Base-by-base conservation (phyloP, 345 rosid genomes). In the Anacardium occidentale region DNA sequence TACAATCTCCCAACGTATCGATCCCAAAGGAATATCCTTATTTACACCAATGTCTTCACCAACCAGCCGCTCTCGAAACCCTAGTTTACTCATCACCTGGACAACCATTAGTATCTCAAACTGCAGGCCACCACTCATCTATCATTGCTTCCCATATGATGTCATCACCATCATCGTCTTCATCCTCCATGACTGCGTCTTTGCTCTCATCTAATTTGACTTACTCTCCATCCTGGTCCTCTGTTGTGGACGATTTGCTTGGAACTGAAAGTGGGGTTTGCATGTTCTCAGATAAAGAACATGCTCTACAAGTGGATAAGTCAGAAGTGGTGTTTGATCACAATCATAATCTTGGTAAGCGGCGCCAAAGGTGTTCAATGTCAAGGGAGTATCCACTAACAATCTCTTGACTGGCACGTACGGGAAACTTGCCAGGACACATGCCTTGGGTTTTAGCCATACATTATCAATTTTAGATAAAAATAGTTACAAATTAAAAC, bases 381-480 rank as follows among this genome's bases (percentile, higher is more conserved):
- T 51, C 15, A 55, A 74, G 57, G 60, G 79, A 72, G 50, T 85
- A 74, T 44, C 90, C 93, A 15, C 90, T 88, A 26, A 71, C 81
- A 15, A 82, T 88, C 34, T 83, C 86, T 6, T 59, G 69, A 12
- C 77, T 86, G 14, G 83, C 87, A 32, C 76, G 78, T 15, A 85
- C 85, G 0, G 86, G 74, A 47, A 82, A 84, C 60, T 62, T 76
- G 70, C 76, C 71, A 0, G 69, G 83, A 24, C 84, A 68, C 29
- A 82, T 79, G 84, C 83, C 86, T 29, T 82, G 90, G 89, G 73
- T 74, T 62, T 63, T 86, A 2, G 68, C 66, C 2, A 78, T 86
- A 51, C 67, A 78, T 20, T 83, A 79, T 67, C n/a, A n/a, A n/a
- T n/a, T n/a, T n/a, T n/a, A n/a, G n/a, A n/a, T n/a, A n/a, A n/a